Base-by-base conservation (phyloP, 208 protist genomes). In the Herpetomonas samuelpessoai region DNA sequence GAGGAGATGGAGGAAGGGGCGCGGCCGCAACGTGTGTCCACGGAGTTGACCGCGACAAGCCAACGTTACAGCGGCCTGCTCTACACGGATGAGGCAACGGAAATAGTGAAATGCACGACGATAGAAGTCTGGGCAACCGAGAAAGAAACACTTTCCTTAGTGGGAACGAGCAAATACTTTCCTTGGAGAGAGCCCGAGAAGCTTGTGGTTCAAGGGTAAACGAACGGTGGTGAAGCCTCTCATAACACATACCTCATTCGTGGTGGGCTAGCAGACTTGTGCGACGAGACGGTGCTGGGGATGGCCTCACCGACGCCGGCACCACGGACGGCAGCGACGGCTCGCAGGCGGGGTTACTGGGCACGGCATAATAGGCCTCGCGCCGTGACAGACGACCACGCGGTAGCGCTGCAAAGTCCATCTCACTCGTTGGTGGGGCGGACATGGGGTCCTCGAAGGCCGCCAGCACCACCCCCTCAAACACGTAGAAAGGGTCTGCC, bases 321-420 rank as follows among this genome's bases (percentile, higher is more conserved):
- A 24, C 35, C 44, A 74, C 9, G 0, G 0, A n/a, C 0, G 68
- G 51, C 0, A 74, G 57, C 14, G 44, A 3, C 28, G 68, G 56
- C 28, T 29, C 9, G n/a, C 38, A 31, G 18, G 19, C 44, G 2
- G 68, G 68, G 30, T 62, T 28, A 1, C 29, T 39, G 7, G 68
- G 68, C 12, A 68, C 50, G 6, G 61, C 49, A 52, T 74, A 74
- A 57, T 62, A 74, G 10, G 61, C 68, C 57, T 74, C 68, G 2
- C 68, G 61, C 3, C 31, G 19, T 18, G 61, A 68, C 26, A 74
- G 39, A 18, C 51, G 68, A 1, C 68, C 68, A 27, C 61, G 68
- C 16, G 68, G 68, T 0, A 74, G 55, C 1, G 68, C 68, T 7
- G 49, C 47, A 39, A 68, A 74, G 26, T 22, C n/a, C 61, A 74